Evolutionary conservation across 495 filamentous ascomycete species (phyloP).

Genomic region (Podospora bellae-mahoneyi): DNA sequence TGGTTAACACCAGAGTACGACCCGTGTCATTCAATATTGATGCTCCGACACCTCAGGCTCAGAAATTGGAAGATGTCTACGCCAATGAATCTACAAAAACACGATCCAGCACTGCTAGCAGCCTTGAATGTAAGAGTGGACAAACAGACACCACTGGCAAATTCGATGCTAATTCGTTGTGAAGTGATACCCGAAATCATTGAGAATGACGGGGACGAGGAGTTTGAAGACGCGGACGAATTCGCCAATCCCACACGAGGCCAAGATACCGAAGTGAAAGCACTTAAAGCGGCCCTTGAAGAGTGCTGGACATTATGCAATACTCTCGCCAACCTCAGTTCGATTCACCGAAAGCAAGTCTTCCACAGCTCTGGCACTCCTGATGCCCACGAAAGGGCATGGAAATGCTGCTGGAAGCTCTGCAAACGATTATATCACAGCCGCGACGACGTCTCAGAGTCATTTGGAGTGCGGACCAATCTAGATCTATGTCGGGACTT

Average conservation of each 20-base stretch:
- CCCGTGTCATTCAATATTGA: conserved; percentile 63
- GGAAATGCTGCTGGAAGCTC: conserved; percentile 88
- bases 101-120: conserved; percentile 54
- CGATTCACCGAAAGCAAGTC: conserved; percentile 74
- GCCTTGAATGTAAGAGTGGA: conserved; percentile 63
- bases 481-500: conserved; percentile 88
- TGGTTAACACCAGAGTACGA: conserved; percentile 65
- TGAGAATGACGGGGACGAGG: conserved; percentile 41
- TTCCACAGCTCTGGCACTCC: conserved; percentile 66
- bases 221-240: conserved; percentile 43
- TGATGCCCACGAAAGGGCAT: conserved; percentile 76
- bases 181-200: conserved; percentile 50
- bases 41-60: conserved; percentile 73
- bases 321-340: conserved; percentile 79
- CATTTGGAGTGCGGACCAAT: conserved; percentile 68
- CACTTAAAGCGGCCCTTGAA: conserved; percentile 70
- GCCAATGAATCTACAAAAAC: conserved; percentile 40
- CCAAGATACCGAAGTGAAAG: conserved; percentile 61
- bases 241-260: conserved; percentile 41
- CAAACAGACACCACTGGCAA: not conserved
- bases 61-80: conserved; percentile 66
- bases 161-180: conserved; percentile 5
- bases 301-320: conserved; percentile 97
- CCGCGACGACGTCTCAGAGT: conserved; percentile 64
- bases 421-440: conserved; percentile 85